Percentiles rank a stretch among this genome's conserved stretches.
phyloP scores from a whole-genome alignment of 2,329 filamentous ascomycete species.

The Ilyonectria robusta region DNA sequence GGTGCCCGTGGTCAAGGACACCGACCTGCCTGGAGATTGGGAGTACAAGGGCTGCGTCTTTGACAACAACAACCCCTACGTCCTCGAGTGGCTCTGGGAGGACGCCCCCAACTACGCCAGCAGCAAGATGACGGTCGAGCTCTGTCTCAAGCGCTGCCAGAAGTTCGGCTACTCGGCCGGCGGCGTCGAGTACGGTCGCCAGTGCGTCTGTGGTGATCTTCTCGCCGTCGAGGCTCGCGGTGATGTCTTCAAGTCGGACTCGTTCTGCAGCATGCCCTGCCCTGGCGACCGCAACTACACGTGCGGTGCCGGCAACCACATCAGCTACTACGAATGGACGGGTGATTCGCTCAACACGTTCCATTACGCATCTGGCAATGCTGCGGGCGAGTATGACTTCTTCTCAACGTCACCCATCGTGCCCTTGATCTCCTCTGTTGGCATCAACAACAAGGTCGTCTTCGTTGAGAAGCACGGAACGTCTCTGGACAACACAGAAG shows the following conservation, averaged over 20 bases:
- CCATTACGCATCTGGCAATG: slow-evolving; percentile 40
- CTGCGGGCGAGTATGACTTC: slow-evolving; percentile 77
- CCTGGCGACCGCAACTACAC: slow-evolving; percentile 64
- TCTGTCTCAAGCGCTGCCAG: slow-evolving; percentile 67
- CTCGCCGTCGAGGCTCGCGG: slow-evolving; percentile 60
- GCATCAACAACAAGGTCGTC: slow-evolving; percentile 44
- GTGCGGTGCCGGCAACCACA: slow-evolving; percentile 64
- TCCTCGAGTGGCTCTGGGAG: slow-evolving; percentile 44
- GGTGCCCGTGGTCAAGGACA: slow-evolving; percentile 52
- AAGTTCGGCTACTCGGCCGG: slow-evolving; percentile 71
- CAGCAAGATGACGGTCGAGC: slow-evolving; percentile 65
- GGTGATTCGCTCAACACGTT: slow-evolving; percentile 41
- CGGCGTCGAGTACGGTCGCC: slow-evolving; percentile 71
- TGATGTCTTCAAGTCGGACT: slow-evolving; percentile 60
- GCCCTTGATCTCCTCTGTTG: slow-evolving; percentile 43
- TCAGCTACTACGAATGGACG: slow-evolving; percentile 47
- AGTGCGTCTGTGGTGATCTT: slow-evolving; percentile 72
- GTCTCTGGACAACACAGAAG: slow-evolving; percentile 49
- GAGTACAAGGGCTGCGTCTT: slow-evolving; percentile 68
- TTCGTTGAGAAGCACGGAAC: slow-evolving; percentile 48
- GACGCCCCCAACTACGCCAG: slow-evolving; percentile 65
- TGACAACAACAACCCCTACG: slow-evolving; percentile 63
- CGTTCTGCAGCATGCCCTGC: slow-evolving; percentile 66
- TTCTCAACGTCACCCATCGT: slow-evolving; percentile 44
- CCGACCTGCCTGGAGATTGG: slow-evolving; percentile 60